Evolutionary conservation across 768 basidiomycete genomes (phyloP), one percentile per base, ranked within the genome.

Genomic region (Polyporus arcularius): DNA sequence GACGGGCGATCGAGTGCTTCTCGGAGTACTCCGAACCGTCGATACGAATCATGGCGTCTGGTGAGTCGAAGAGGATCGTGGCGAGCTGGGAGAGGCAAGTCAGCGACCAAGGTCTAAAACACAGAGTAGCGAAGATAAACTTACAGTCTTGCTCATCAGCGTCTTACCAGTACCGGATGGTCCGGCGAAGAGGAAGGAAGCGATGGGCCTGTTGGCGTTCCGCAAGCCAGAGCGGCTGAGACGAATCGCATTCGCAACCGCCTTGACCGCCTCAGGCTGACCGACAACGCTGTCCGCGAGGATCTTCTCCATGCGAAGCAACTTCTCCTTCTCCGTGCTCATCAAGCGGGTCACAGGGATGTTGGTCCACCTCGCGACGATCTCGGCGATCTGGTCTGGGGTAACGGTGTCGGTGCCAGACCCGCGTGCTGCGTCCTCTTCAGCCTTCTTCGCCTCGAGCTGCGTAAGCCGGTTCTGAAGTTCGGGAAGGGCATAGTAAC

Each of bases 21-120:
- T 93, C 93, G 16, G 93, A 94, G 75, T 98, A 96, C 71, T 98
- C 94, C 18, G 91, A 91, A 67, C 88, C 92, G 68, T 98, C 96
- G 67, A 97, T 85, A 53, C 94, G 87, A 66, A 96, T 92, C 88
- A 96, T 89, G 16, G 92, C 92, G 65, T 94, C 88, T 9, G 90
- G 85, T 8, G 92, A 94, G 74, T 96, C 92, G 70, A 98, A 98
- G 14, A 98, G 79, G 50, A 96, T 74, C 3, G 84, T 85, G 0
- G 96, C 96, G 58, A 99, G 88, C 90, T 92, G 67, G 46, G 59
- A 63, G 61, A 57, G 30, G 31, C 21, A 57, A 51, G 61, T 64
- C 50, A 71, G 64, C 38, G 45, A 12, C 16, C 14, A 28, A 4
- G 14, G 43, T 16, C 40, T 14, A 12, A 41, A 7, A 32, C 28